Evolutionary conservation across 805 yeast genomes (phyloP).

Genomic region (Candida ascalaphidarum): DNA sequence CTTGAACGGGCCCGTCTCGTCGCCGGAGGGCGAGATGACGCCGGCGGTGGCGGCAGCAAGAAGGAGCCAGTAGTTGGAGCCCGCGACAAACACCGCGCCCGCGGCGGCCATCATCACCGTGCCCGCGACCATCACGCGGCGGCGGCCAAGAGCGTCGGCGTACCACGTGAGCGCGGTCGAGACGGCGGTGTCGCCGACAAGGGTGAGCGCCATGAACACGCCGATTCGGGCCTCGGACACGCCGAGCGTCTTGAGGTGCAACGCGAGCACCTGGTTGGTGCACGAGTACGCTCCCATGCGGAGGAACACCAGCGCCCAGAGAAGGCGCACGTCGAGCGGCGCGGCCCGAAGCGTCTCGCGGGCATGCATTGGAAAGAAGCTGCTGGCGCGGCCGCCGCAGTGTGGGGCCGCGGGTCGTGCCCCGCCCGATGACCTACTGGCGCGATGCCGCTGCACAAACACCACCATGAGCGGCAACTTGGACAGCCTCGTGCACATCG

Average conservation of each 20-base stretch:
- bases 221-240: slow-evolving; percentile 59
- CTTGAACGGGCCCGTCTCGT: slow-evolving; percentile 86
- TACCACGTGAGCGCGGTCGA: slow-evolving; percentile 70
- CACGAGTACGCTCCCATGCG: slow-evolving; percentile 71
- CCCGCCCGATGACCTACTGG: no score
- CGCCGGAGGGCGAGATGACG: slow-evolving; percentile 83
- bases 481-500: slow-evolving; percentile 34
- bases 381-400: no score
- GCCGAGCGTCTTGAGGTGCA: slow-evolving; percentile 49
- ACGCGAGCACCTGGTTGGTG: slow-evolving; percentile 69
- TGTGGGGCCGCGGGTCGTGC: slow-evolving; percentile 3
- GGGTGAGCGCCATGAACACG: slow-evolving; percentile 70
- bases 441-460: no score
- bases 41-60: slow-evolving; percentile 72
- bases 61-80: slow-evolving; percentile 44
- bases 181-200: slow-evolving; percentile 69
- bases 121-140: slow-evolving; percentile 56
- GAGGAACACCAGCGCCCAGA: slow-evolving; percentile 62
- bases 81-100: slow-evolving; percentile 56
- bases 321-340: slow-evolving; percentile 46
- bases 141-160: slow-evolving; percentile 64
- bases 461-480: slow-evolving; percentile 4
- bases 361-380: slow-evolving; percentile 19
- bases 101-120: slow-evolving; percentile 59
- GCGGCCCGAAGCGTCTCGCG: slow-evolving; percentile 28